Conservation (phyloP, 2,329 filamentous ascomycete species). For the Karstenula rhodostoma region DNA sequence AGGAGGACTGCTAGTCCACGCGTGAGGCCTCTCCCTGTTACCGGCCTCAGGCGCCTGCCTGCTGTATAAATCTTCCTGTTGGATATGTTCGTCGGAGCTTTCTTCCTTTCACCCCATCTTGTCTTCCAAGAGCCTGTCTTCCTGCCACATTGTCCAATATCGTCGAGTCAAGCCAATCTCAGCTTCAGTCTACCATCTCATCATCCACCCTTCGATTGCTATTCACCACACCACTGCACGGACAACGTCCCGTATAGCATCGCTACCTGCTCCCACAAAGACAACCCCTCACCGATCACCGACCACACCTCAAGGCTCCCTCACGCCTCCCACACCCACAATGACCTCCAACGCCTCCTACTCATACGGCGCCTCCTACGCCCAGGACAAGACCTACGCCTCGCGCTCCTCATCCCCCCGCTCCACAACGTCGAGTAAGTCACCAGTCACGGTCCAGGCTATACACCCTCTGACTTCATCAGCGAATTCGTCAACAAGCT, state of each 20-base stretch:
- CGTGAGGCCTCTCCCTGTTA: constrained; percentile 18
- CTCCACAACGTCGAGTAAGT: constrained; percentile 31
- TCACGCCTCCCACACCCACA: constrained; percentile 25
- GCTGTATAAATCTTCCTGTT: constrained; percentile 36
- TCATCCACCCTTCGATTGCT: not conserved
- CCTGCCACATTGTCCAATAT: constrained; percentile 17
- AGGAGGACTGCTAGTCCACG: constrained; percentile 28
- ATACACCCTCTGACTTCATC: constrained; percentile 24
- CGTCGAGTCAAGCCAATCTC: constrained; percentile 24
- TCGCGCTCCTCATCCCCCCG: constrained; percentile 32
- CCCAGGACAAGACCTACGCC: constrained; percentile 34
- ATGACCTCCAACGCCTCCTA: constrained; percentile 34
- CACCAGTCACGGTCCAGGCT: not conserved
- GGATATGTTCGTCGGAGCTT: constrained; percentile 17
- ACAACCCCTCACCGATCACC: constrained; percentile 27
- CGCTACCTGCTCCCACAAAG: constrained; percentile 19
- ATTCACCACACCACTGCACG: not conserved
- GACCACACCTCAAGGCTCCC: constrained; percentile 17
- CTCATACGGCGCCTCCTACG: constrained; percentile 34
- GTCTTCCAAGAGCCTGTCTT: constrained; percentile 16
- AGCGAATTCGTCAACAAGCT: constrained; percentile 21
- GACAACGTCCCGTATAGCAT: constrained; percentile 19
- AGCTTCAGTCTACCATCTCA: constrained; percentile 29
- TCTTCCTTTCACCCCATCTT: constrained; percentile 23
- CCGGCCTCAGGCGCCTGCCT: constrained; percentile 48